Evolutionary conservation across 306 rosid genomes (phyloP), one percentile per base, ranked within the genome.

Genomic region (Dalbergia cochinchinensis): DNA sequence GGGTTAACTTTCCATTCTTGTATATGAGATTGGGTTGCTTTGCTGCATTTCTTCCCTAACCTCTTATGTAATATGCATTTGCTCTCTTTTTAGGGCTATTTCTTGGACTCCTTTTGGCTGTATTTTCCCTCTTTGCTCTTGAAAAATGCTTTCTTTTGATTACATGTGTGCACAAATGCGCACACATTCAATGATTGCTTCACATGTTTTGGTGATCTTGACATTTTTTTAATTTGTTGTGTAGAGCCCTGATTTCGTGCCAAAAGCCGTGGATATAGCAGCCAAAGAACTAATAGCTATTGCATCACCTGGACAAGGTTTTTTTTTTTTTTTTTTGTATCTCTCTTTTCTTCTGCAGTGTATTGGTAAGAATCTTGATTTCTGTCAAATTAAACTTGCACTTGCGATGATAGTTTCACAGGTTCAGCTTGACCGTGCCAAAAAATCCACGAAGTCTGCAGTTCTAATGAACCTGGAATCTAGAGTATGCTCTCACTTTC

Each of bases 381-480:
- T 79, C 45, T 55, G n/a, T 11, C 4, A 67, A 53, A 39, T 61
- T 64, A 41, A 50, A 65, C 35, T 63, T 51, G 13, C 68, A 5
- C 34, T 79, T 68, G 60, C 82, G 44, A 74, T 75, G 60, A 48
- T 93, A 96, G 99, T 96, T 79, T 63, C 90, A 14, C 88, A 89
- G 82, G 85, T 71, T 58, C 96, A 96, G 87, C 98, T 96, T 66
- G 85, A 88, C 71, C 97, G 99, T 35, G 99, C 99, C 73, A 96
- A 93, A 77, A 79, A 88, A 83, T 72, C 97, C 68, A 96, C 99
- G 42, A 96, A 91, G 79, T 86, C 98, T 44, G 99, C 99, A 48
- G 91, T 96, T 85, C 85, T 96, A 68, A 96, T 96, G 99, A 96
- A 96, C 82, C 90, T 96, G 68, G 99, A 96, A 80, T 96, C 99